Evolutionary conservation across 768 basidiomycete species (phyloP), one percentile per base, ranked within the genome.

Genomic region (Xerocomus potaroensis): DNA sequence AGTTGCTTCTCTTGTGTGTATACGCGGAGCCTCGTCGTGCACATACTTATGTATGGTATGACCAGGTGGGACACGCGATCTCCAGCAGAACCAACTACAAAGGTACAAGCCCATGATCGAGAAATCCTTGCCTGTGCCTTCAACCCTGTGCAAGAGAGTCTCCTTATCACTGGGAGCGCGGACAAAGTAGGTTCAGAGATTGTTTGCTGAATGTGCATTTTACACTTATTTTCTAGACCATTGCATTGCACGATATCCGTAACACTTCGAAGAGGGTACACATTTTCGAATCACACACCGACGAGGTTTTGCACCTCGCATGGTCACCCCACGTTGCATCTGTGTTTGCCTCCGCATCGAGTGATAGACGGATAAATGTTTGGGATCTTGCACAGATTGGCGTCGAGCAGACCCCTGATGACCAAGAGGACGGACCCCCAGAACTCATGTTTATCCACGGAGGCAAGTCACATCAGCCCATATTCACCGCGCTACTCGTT

Each of bases 401-500:
- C 1, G 79, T 86, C 32, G 96, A 99, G 64, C 96, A 99, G 66
- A 90, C 91, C 2, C 96, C 95, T 4, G 96, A 99, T 55, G 96
- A 99, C 61, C 89, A 92, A 48, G 96, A 99, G 64, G 96, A 99
- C 59, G 96, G 96, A 1, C 93, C 96, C 14, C 96, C 96, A 1
- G 96, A 99, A 66, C 69, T 98, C 48, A 68, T 98, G 54, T 99
- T 99, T 66, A 79, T 97, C 38, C 96, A 99, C 56, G 96, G 96
- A 56, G 96, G 87, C 81, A 72, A 50, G 80, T 54, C 62, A 57
- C 29, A 8, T 8, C 21, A 34, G 19, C 15, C 33, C 16, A 26
- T 4, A 38, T 38, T 23, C 15, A 27, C 16, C 9, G 7, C 11
- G 15, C 45, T 21, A 34, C 31, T n/a, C 45, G 43, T 43, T 49